Evolutionary conservation across 805 yeast genomes (phyloP), one percentile per base, ranked within the genome.

Genomic region (Wickerhamiella occidentalis): DNA sequence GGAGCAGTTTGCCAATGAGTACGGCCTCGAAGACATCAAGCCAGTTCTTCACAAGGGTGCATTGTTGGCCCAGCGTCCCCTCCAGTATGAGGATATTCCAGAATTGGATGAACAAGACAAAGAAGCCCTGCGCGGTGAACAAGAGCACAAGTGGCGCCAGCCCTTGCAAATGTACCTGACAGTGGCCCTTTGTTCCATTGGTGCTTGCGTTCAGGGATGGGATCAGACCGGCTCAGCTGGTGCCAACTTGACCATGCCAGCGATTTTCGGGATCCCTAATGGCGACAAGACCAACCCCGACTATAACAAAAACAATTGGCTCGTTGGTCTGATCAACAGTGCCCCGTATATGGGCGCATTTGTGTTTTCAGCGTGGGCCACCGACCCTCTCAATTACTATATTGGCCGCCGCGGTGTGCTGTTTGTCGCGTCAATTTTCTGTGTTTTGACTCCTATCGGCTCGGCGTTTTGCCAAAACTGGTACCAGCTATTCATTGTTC

Each of bases 151-250:
- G 25, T 66, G 80, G 65, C 52, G 59, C 22, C 82, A 68, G 44
- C 68, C 68, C 7, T 46, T 49, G 33, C 51, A 66, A 12, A 61
- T 71, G 61, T 68, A 74, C 58, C 57, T 68, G 63, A 72, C 75
- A 18, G 72, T 77, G 62, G 73, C 79, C 9, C 65, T 78, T 57
- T 77, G 82, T 41, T 79, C 85, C 2, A 68, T 79, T 70, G 78
- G 82, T 45, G 77, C 77, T 15, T 81, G 83, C 3, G 79, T 81
- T 3, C 82, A 79, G 60, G 86, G 86, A 49, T 78, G 78, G 83
- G 86, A 80, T 61, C 83, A 80, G 61, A 73, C 83, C 6, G 85
- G 79, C 8, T 67, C 78, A 51, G 79, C 80, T 54, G 86, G 85
- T 30, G 85, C 85, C 22, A 76, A 74, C 45, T 61, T 79, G 23